Conservation (phyloP, 495 filamentous ascomycete genomes). For the Lentithecium fluviatile region DNA sequence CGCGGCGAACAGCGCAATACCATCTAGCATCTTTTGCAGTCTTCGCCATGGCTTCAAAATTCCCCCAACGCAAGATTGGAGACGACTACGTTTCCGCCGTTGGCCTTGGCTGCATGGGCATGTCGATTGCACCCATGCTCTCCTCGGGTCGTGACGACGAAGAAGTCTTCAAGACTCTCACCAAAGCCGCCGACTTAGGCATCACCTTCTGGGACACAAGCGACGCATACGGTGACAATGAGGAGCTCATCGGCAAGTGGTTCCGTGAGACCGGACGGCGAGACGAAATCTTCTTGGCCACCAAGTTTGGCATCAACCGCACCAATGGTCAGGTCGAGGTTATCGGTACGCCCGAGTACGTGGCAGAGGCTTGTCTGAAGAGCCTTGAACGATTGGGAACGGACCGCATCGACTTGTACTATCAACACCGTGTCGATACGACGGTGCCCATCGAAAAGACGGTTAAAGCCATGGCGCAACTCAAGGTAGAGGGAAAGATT, state of each 20-base stretch:
- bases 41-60: constrained; percentile 2
- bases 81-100: constrained; percentile 17
- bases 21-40: too few relatives aligned
- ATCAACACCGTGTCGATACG: constrained; percentile 57
- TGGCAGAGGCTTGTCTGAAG: constrained; percentile 50
- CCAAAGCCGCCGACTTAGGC: constrained; percentile 50
- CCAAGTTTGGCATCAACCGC: constrained; percentile 51
- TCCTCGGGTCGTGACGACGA: constrained; percentile 38
- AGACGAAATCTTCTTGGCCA: constrained; percentile 57
- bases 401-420: constrained; percentile 60
- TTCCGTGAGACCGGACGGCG: constrained; percentile 52
- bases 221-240: constrained; percentile 43
- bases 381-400: constrained; percentile 54
- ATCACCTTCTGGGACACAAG: constrained; percentile 52
- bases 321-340: constrained; percentile 36
- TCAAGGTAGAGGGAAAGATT: constrained; percentile 55
- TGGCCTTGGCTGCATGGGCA: constrained; percentile 24
- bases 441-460: constrained; percentile 65
- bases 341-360: constrained; percentile 56
- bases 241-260: constrained; percentile 56
- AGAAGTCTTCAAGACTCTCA: constrained; percentile 51
- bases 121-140: neutral
- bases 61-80: constrained; percentile 21
- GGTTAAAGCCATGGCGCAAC: constrained; percentile 49
- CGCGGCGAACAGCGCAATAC: too few relatives aligned